Evolutionary conservation across 176 grass and related monocot genomes (phyloP), one percentile per base, ranked within the genome.

Genomic region (Rhipidocladum racemiflorum): DNA sequence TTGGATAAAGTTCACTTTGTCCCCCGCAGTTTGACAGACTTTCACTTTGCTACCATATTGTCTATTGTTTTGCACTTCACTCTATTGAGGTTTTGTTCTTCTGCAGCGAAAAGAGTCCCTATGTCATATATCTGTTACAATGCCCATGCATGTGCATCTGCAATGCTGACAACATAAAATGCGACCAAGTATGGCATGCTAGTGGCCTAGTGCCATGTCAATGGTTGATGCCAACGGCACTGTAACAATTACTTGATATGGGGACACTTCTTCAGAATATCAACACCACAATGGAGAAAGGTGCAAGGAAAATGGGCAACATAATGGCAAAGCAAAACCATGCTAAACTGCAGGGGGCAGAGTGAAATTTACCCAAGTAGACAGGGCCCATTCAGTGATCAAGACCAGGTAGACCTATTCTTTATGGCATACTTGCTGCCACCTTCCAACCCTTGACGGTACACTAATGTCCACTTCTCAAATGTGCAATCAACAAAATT

Each of bases 361-460:
- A 74, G 60, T 83, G 83, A 86, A 83, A 43, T 83, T 85, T 86
- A 86, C 79, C 79, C 77, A 81, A 69, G 62, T 89, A 89, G 81
- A 75, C 16, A 70, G 64, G 21, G 16, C 0, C 8, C 38, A 11
- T 56, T 81, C 21, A 71, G 65, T 77, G 38, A 30, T 97, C 77
- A 97, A 66, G 84, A 86, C 92, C 90, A 98, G 15, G 90, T 87
- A 23, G 92, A 84, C 23, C 84, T 86, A 60, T 93, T 93, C 72
- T 91, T 98, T 35, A 99, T 95, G 53, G 86, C 96, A 79, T 99
- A 99, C 76, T 99, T 99, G 82, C 92, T 95, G 54, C 92, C 96
- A 56, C 96, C 96, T 62, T 93, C 85, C 57, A 99, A 78, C 39
- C 82, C 87, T 90, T 88, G 61, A 80, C 89, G 69, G 51, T 99